These are phyloP conservation scores for Aspergillus sclerotialis DNA, from an alignment of 2,329 filamentous ascomycete genomes.

Conservation along the genomic window DNA sequence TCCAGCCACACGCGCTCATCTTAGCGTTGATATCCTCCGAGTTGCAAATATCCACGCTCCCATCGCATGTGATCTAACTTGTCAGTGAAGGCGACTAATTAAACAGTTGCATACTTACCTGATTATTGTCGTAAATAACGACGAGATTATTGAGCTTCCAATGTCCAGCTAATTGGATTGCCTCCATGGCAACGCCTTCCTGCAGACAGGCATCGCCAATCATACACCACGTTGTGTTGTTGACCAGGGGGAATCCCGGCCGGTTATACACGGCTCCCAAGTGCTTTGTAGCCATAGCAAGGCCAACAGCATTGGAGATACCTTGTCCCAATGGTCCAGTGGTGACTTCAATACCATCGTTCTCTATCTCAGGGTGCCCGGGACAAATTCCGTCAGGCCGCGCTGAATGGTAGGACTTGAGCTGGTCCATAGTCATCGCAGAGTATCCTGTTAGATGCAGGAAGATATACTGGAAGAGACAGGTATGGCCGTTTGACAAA, in stretches of 20 bases:
- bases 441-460: slow-evolving; percentile 25
- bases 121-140: slow-evolving; percentile 54
- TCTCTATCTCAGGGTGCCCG: slow-evolving; percentile 49
- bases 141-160: slow-evolving; percentile 49
- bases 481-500: slow-evolving; percentile 36
- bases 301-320: slow-evolving; percentile 54
- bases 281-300: slow-evolving; percentile 53
- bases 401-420: slow-evolving; percentile 27
- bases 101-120: no score
- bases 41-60: slow-evolving; percentile 47
- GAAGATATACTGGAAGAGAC: slow-evolving; percentile 26
- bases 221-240: slow-evolving; percentile 51
- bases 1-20: slow-evolving; percentile 51
- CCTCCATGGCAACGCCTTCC: slow-evolving; percentile 51
- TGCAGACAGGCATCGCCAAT: slow-evolving; percentile 52
- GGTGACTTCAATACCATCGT: slow-evolving; percentile 52
- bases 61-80: slow-evolving; percentile 55
- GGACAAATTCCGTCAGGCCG: slow-evolving; percentile 22
- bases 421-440: slow-evolving; percentile 26
- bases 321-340: slow-evolving; percentile 55
- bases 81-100: no score
- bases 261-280: slow-evolving; percentile 49
- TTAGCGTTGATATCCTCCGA: slow-evolving; percentile 51
- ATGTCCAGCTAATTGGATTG: slow-evolving; percentile 50
- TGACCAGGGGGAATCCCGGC: slow-evolving; percentile 42